A percentile compares a stretch with the other conserved stretches of the same genome.
Conservation (phyloP, 192 early-diverging fungal species). For the Gigaspora rosea region DNA sequence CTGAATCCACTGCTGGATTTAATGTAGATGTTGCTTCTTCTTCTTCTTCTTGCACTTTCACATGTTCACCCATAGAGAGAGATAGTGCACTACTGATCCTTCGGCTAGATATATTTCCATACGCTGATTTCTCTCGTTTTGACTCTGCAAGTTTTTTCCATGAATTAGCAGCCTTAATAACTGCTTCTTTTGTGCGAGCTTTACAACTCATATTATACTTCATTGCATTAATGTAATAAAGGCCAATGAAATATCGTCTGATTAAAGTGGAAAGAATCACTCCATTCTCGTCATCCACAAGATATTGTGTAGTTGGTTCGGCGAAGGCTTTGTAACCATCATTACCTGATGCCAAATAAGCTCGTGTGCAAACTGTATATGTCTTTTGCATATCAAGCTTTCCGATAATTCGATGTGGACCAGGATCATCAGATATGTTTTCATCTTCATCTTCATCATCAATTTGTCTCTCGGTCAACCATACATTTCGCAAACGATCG, state of each 20-base stretch:
- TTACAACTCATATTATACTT: constrained; percentile 38
- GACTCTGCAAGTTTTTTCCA: constrained; percentile 27
- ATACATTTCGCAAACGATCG: constrained; percentile 52
- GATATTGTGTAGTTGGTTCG: constrained; percentile 39
- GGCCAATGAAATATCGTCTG: constrained; percentile 58
- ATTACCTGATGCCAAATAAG: constrained; percentile 64
- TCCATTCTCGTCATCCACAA: constrained; percentile 67
- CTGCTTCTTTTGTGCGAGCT: constrained; percentile 17
- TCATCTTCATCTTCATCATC: constrained; percentile 37
- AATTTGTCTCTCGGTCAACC: background rate
- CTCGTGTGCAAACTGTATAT: constrained; percentile 59
- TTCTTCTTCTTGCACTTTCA: constrained; percentile 44
- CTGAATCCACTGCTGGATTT: constrained; percentile 42
- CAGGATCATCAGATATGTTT: constrained; percentile 37
- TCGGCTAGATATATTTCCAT: constrained; percentile 16
- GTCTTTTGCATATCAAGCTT: constrained; percentile 49
- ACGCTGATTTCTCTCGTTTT: constrained; percentile 16
- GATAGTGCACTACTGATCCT: constrained; percentile 34
- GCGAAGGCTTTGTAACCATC: constrained; percentile 59
- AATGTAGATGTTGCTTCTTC: constrained; percentile 36
- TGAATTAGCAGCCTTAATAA: constrained; percentile 9
- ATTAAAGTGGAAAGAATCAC: constrained; percentile 57
- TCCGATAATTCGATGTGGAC: constrained; percentile 35
- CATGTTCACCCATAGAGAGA: constrained; percentile 30
- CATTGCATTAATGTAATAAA: constrained; percentile 61